Conservation (phyloP, 2,329 filamentous ascomycete genomes). For the Aspergillus clavatus region DNA sequence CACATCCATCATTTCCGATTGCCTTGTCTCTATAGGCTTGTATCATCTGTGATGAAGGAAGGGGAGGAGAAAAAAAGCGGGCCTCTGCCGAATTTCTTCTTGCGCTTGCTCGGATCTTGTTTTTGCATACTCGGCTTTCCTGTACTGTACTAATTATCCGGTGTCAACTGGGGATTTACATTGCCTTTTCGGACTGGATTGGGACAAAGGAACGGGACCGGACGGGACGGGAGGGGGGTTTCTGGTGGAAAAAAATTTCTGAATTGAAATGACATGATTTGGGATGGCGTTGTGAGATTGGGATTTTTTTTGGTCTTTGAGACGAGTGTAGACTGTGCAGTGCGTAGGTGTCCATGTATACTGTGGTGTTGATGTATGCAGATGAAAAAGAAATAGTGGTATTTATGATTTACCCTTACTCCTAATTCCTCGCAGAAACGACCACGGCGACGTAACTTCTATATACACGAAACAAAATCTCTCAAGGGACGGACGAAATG, state of each 20-base stretch:
- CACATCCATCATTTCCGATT: slow-evolving; percentile 16
- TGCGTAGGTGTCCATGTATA: no score
- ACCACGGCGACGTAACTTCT: not conserved
- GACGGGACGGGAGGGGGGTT: slow-evolving; percentile 11
- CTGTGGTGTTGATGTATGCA: not conserved
- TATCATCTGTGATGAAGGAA: no score
- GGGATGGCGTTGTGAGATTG: slow-evolving; percentile 13
- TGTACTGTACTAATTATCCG: slow-evolving; percentile 24
- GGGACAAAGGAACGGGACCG: no score
- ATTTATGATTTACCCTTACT: not conserved
- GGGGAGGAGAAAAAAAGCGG: slow-evolving; percentile 9
- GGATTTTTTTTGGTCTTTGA: not conserved
- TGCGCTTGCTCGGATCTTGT: slow-evolving; percentile 18
- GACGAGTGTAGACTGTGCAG: not conserved
- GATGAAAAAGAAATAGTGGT: not conserved
- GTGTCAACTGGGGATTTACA: slow-evolving; percentile 20
- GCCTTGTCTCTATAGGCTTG: no score
- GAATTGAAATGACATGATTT: slow-evolving; percentile 18
- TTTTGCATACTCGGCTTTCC: slow-evolving; percentile 19
- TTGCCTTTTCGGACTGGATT: slow-evolving; percentile 19
- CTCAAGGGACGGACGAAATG: not conserved
- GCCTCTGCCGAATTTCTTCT: slow-evolving; percentile 7
- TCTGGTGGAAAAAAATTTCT: slow-evolving; percentile 9
- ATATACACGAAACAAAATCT: not conserved
- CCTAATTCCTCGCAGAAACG: not conserved